These are phyloP conservation scores for Meripilus lineatus DNA, from an alignment of 1,284 basidiomycete species.

Conservation along the genomic window DNA sequence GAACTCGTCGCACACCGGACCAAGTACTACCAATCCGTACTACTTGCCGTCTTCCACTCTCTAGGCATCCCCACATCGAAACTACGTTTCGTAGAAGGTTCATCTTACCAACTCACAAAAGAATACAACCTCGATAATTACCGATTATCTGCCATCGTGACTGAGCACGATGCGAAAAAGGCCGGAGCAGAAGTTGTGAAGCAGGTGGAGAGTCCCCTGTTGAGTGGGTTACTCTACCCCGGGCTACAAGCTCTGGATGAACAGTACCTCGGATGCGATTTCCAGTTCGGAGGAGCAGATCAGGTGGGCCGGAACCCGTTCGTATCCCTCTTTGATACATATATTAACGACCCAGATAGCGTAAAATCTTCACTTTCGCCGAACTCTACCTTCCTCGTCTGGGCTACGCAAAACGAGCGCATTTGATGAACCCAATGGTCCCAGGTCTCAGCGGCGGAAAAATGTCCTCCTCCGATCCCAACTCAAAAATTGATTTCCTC, in stretches of 20 bases:
- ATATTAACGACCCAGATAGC: constrained; percentile 38
- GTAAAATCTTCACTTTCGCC: constrained; percentile 99
- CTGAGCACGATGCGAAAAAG: constrained; percentile 96
- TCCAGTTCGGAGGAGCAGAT: constrained; percentile 98
- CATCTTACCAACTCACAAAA: constrained; percentile 85
- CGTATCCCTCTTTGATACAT: background rate
- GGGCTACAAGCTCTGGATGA: constrained; percentile 97
- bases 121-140: constrained; percentile 98
- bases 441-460: constrained; percentile 94
- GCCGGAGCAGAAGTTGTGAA: constrained; percentile 99
- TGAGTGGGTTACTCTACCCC: constrained; percentile 93
- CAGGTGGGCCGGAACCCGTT: constrained; percentile 58
- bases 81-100: constrained; percentile 85
- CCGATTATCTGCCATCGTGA: constrained; percentile 83
- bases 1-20: constrained; percentile 89
- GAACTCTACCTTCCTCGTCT: constrained; percentile 92
- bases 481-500: constrained; percentile 98
- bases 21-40: constrained; percentile 85
- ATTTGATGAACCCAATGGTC: constrained; percentile 99
- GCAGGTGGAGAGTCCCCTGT: constrained; percentile 88
- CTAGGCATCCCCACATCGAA: constrained; percentile 89
- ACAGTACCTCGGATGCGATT: constrained; percentile 93
- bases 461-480: constrained; percentile 98
- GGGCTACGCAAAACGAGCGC: constrained; percentile 92
- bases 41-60: constrained; percentile 81